phyloP scores from a whole-genome alignment of 352 stramenopile species.

The Globisporangium cylindrosporum region DNA sequence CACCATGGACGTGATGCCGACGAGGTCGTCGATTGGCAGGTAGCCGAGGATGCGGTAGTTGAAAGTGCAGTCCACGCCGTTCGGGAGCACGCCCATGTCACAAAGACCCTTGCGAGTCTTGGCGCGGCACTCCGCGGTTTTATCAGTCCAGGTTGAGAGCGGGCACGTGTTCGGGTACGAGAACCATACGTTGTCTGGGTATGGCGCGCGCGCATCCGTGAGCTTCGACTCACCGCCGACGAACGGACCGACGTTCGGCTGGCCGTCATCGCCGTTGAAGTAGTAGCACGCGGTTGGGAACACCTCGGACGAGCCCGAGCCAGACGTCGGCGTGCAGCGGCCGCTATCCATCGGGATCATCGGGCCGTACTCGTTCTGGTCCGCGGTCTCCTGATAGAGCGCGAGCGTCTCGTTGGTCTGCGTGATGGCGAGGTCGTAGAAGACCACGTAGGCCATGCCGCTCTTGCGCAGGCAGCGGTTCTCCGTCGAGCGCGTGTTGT shows the following conservation, averaged over 20 bases:
- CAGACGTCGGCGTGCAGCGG: slow-evolving; percentile 43
- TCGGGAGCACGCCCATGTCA: slow-evolving; percentile 47
- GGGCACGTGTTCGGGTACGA: slow-evolving; percentile 72
- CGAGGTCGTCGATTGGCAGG: slow-evolving; percentile 68
- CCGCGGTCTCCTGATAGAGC: slow-evolving; percentile 33
- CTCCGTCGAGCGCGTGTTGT: slow-evolving; percentile 51
- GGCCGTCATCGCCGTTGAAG: slow-evolving; percentile 60
- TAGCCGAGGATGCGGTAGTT: slow-evolving; percentile 66
- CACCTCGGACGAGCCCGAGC: slow-evolving; percentile 21
- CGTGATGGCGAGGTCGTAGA: slow-evolving; percentile 70
- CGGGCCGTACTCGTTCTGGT: slow-evolving; percentile 59
- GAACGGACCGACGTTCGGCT: slow-evolving; percentile 66
- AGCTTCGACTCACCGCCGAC: slow-evolving; percentile 42
- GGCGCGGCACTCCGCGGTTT: slow-evolving; percentile 44
- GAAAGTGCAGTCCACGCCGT: slow-evolving; percentile 58
- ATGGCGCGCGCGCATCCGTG: slow-evolving; percentile 37
- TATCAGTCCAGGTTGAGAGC: slow-evolving; percentile 44
- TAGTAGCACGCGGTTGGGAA: slow-evolving; percentile 58
- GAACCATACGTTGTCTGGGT: slow-evolving; percentile 58
- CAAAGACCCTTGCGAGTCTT: slow-evolving; percentile 50
- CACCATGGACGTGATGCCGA: slow-evolving; percentile 65
- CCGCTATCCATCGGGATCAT: slow-evolving; percentile 69
- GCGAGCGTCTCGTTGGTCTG: not conserved
- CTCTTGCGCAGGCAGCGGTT: slow-evolving; percentile 60
- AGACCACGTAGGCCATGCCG: slow-evolving; percentile 62